Evolutionary conservation across 2,329 filamentous ascomycete species (phyloP).

Genomic region (Calonectria multiphialidica): DNA sequence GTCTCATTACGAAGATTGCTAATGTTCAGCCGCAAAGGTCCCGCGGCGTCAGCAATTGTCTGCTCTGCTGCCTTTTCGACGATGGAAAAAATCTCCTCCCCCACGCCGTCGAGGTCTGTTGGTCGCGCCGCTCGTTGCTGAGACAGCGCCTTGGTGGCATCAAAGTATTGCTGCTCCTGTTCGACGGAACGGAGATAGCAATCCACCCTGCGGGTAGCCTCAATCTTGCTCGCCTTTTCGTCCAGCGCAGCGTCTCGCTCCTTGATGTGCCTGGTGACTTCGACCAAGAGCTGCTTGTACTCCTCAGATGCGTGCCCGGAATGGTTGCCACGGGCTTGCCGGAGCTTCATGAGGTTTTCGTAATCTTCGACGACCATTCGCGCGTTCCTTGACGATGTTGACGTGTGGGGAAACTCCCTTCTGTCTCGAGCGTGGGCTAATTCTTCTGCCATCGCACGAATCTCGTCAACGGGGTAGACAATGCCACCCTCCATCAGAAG

Average conservation of each 20-base stretch:
- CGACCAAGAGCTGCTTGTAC: constrained; percentile 44
- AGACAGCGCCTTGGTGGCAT: constrained; percentile 9
- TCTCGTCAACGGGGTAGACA: constrained; percentile 27
- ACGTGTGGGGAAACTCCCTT: constrained; percentile 48
- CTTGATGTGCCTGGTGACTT: constrained; percentile 50
- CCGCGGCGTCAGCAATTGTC: constrained; percentile 47
- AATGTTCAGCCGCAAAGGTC: constrained; percentile 45
- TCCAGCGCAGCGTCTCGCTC: constrained; percentile 48
- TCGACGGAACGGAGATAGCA: constrained; percentile 42
- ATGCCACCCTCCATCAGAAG: not conserved
- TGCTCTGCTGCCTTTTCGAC: constrained; percentile 48
- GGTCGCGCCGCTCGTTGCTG: not conserved
- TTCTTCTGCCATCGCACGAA: constrained; percentile 46
- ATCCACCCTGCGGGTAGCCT: constrained; percentile 39
- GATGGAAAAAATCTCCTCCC: constrained; percentile 44
- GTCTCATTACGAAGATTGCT: constrained; percentile 28
- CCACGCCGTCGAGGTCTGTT: constrained; percentile 15
- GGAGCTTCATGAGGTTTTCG: constrained; percentile 44
- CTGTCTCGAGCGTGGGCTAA: constrained; percentile 48
- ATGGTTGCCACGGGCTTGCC: constrained; percentile 35
- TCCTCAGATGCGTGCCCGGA: constrained; percentile 29
- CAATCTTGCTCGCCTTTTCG: constrained; percentile 32
- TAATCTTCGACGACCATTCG: constrained; percentile 48
- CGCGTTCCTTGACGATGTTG: constrained; percentile 40
- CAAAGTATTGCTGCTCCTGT: constrained; percentile 38